phyloP scores from a whole-genome alignment of 257 asterid species.

The Solanum arcanum region DNA sequence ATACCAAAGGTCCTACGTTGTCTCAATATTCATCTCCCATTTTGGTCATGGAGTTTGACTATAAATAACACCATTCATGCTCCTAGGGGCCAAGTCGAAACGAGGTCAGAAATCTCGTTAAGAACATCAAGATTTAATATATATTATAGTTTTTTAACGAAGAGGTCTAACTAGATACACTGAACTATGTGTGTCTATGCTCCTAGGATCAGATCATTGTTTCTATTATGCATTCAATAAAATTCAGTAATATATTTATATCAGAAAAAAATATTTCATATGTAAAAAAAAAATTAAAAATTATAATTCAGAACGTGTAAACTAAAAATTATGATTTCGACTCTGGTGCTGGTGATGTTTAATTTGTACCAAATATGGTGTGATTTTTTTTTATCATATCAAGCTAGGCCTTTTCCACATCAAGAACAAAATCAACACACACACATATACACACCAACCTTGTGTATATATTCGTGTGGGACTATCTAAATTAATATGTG shows the following conservation, averaged over 20 bases:
- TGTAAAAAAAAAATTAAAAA: neutral
- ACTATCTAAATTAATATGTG: neutral
- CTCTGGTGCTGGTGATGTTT: neutral
- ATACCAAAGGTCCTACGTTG: neutral
- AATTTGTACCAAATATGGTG: neutral
- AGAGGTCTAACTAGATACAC: too few species aligned
- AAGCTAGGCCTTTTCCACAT: neutral
- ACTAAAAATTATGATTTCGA: neutral
- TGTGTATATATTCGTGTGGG: neutral
- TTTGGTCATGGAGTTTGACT: neutral
- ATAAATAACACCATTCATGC: neutral
- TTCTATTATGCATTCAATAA: accelerated
- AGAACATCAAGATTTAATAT: too few species aligned
- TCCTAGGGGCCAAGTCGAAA: neutral
- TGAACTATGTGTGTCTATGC: neutral
- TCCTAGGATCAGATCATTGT: too few species aligned
- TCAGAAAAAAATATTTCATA: neutral
- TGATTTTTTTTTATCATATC: neutral
- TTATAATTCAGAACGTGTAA: neutral
- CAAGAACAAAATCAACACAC: neutral
- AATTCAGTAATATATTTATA: neutral
- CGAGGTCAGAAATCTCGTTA: neutral
- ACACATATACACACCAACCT: neutral
- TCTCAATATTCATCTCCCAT: neutral
- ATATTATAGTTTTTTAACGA: too few species aligned